A percentile compares a stretch with the other conserved stretches of the same genome.
These are phyloP conservation scores for Mucor circinelloides DNA, from an alignment of 371 early-diverging fungal genomes.

Conservation along the genomic window DNA sequence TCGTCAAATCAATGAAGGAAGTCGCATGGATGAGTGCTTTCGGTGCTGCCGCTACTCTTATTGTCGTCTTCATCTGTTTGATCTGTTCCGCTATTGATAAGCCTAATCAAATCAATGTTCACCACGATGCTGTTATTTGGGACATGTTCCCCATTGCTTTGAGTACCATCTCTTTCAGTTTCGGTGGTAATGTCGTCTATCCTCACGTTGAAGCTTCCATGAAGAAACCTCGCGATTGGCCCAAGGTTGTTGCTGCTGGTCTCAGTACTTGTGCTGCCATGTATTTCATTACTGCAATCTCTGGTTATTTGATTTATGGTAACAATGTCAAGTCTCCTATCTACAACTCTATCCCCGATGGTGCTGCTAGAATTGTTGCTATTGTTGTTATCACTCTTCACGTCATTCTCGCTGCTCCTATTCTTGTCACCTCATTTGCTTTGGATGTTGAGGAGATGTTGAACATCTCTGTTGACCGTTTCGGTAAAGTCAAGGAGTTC, in stretches of 20 bases:
- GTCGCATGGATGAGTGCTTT: slow-evolving; percentile 66
- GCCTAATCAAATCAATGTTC: slow-evolving; percentile 22
- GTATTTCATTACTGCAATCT: slow-evolving; percentile 75
- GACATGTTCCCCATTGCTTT: slow-evolving; percentile 61
- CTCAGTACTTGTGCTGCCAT: slow-evolving; percentile 72
- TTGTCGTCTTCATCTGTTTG: slow-evolving; percentile 47
- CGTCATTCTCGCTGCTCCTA: slow-evolving; percentile 77
- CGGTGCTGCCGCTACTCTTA: slow-evolving; percentile 57
- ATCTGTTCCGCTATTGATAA: slow-evolving; percentile 43
- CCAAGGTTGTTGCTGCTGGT: slow-evolving; percentile 68
- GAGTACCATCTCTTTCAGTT: slow-evolving; percentile 75
- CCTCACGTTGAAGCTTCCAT: slow-evolving; percentile 88
- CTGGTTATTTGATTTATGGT: slow-evolving; percentile 87
- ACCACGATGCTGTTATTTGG: slow-evolving; percentile 52
- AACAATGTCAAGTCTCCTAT: slow-evolving; percentile 69
- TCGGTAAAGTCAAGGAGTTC: slow-evolving; percentile 32
- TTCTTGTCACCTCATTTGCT: slow-evolving; percentile 77
- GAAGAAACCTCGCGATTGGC: slow-evolving; percentile 76
- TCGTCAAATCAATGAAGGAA: slow-evolving; percentile 64
- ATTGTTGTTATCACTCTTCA: slow-evolving; percentile 79
- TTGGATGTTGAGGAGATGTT: slow-evolving; percentile 62
- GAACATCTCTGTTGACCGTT: slow-evolving; percentile 49
- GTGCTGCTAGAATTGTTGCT: slow-evolving; percentile 53
- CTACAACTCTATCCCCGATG: slow-evolving; percentile 70
- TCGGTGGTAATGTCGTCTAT: slow-evolving; percentile 82